These are phyloP conservation scores for Hypoxylon sp. DNA, from an alignment of 2,329 filamentous ascomycete genomes.

Conservation along the genomic window DNA sequence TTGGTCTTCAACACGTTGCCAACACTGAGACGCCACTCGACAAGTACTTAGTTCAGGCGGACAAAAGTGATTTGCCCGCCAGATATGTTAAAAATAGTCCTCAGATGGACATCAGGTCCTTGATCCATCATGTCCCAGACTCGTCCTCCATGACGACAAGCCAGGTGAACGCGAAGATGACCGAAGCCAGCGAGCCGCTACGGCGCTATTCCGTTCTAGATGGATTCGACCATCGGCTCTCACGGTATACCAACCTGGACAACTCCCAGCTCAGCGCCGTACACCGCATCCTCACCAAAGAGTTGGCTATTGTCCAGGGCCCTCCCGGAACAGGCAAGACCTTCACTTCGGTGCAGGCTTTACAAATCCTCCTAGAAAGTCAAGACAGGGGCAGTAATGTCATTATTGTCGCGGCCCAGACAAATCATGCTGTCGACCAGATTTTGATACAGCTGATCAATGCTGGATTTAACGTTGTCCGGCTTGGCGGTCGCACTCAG, in stretches of 20 bases:
- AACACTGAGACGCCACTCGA: slow-evolving; percentile 67
- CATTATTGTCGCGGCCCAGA: slow-evolving; percentile 86
- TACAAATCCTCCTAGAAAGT: slow-evolving; percentile 75
- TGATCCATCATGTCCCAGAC: slow-evolving; percentile 51
- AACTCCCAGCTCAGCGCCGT: slow-evolving; percentile 78
- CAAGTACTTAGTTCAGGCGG: slow-evolving; percentile 69
- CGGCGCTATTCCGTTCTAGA: slow-evolving; percentile 43
- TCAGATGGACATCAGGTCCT: slow-evolving; percentile 52
- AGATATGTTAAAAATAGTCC: slow-evolving; percentile 52
- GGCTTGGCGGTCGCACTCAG: slow-evolving; percentile 75
- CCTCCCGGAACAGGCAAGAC: slow-evolving; percentile 85
- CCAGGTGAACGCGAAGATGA: slow-evolving; percentile 28
- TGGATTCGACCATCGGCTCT: slow-evolving; percentile 47
- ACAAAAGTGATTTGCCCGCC: slow-evolving; percentile 53
- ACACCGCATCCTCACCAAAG: slow-evolving; percentile 76
- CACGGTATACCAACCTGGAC: slow-evolving; percentile 67
- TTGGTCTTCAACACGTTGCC: slow-evolving; percentile 74
- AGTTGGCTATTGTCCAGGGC: slow-evolving; percentile 83
- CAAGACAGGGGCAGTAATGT: slow-evolving; percentile 69
- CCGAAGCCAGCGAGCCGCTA: slow-evolving; percentile 43
- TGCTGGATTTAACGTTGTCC: slow-evolving; percentile 67
- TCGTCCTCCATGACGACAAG: slow-evolving; percentile 26
- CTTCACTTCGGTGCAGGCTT: slow-evolving; percentile 78
- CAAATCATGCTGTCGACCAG: slow-evolving; percentile 91
- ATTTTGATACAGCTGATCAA: slow-evolving; percentile 73